These are phyloP conservation scores for Penicillium ochrochloron DNA, from an alignment of 495 filamentous ascomycete species.

Conservation along the genomic window DNA sequence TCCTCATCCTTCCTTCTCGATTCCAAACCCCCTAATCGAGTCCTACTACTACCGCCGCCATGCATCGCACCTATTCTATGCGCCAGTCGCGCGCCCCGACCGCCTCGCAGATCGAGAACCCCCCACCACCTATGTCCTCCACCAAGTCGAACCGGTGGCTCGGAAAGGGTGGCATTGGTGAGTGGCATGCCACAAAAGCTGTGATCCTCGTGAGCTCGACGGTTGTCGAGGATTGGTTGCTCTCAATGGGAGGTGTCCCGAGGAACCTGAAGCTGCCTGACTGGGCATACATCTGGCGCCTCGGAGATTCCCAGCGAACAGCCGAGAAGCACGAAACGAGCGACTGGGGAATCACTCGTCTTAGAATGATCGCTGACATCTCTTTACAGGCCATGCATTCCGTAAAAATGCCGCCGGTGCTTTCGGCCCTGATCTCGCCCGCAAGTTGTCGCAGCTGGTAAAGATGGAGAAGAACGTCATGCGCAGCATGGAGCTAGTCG, in stretches of 20 bases:
- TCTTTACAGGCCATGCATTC: constrained; percentile 81
- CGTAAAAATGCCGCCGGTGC: constrained; percentile 88
- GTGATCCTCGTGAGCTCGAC: not conserved
- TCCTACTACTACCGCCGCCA: constrained; percentile 40
- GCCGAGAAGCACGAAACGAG: not conserved
- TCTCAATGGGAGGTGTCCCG: not conserved
- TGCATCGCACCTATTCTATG: constrained; percentile 99
- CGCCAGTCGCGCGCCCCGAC: constrained; percentile 94
- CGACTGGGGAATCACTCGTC: not conserved
- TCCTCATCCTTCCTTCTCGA: constrained; percentile 9
- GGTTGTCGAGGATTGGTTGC: not conserved
- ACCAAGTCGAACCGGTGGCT: constrained; percentile 92
- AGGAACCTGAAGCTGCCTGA: constrained; percentile 21
- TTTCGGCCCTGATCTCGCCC: constrained; percentile 94
- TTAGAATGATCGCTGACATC: constrained; percentile 26
- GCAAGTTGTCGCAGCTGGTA: constrained; percentile 95
- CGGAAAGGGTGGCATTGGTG: constrained; percentile 82
- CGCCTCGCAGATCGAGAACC: constrained; percentile 86
- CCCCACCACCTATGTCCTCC: constrained; percentile 85
- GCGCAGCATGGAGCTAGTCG: constrained; percentile 95
- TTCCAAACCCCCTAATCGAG: constrained; percentile 4
- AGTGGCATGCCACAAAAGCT: constrained; percentile 38
- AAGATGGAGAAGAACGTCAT: constrained; percentile 99
- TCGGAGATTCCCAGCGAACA: not conserved
- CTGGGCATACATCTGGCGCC: constrained; percentile 14